Evolutionary conservation across 2,329 filamentous ascomycete species (phyloP), one percentile per base, ranked within the genome.

Genomic region (Cladosporium sp.): DNA sequence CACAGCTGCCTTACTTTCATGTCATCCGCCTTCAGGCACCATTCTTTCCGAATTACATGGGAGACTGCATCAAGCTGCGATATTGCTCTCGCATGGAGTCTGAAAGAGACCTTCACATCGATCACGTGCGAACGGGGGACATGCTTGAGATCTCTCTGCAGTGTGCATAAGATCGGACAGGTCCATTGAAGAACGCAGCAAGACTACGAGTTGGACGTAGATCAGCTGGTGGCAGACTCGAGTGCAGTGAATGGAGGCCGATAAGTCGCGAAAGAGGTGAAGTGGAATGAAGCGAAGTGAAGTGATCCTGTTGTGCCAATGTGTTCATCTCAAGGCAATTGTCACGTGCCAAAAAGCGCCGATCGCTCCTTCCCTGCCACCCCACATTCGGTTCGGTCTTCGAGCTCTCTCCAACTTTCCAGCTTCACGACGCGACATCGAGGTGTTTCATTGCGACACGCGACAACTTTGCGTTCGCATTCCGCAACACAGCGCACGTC

Each of bases 371-470:
- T 30, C 54, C 53, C 25, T 30, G 39, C n/a, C 39, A 21, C 3
- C 39, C 26, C 28, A 57, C 54, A 14, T 28, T 25, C 39, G n/a
- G 39, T 13, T 46, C 39, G 39, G 39, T 7, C 14, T 13, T 46
- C n/a, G 39, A 46, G 39, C 39, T 46, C 16, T 48, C 34, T 32
- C n/a, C n/a, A 25, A n/a, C 21, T 36, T 36, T 21, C 21, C 28
- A 49, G 16, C 13, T 21, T 51, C 58, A 14, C 58, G 43, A 61
- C 58, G 58, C 58, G 58, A 51, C 43, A 57, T 53, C 25, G 13
- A 53, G 39, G 39, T 43, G 16, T n/a, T 53, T 10, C 28, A 21
- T 54, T 54, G 51, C 51, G 51, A 54, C 51, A 11, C 51, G 16
- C 51, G 51, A 54, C 25, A 26, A 16, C 21, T 16, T 28, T 26